Evolutionary conservation across 805 yeast genomes (phyloP).

Genomic region (Candida lessepsii): DNA sequence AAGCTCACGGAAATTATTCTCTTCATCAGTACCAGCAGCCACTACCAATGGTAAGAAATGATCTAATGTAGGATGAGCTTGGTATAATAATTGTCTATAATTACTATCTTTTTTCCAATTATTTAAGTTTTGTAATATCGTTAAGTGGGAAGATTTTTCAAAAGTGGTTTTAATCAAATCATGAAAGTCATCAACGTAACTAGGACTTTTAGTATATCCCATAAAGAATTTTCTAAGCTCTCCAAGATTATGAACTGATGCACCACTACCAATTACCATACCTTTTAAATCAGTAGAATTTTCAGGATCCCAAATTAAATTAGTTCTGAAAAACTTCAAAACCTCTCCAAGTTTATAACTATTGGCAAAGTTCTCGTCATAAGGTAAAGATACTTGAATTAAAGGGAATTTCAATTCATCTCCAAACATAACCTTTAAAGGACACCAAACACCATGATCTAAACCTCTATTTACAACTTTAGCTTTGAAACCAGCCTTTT

Average conservation of each 20-base stretch:
- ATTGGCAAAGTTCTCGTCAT: conserved; percentile 37
- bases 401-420: conserved; percentile 45
- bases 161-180: conserved; percentile 38
- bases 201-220: conserved; percentile 32
- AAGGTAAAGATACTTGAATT: conserved; percentile 49
- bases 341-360: conserved; percentile 57
- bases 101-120: conserved; percentile 15
- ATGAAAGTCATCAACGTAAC: conserved; percentile 57
- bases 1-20: conserved; percentile 40
- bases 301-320: conserved; percentile 33
- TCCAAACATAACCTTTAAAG: conserved; percentile 65
- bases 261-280: conserved; percentile 64
- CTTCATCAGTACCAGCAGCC: conserved; percentile 54
- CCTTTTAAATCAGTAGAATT: conserved; percentile 28
- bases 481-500: conserved; percentile 43
- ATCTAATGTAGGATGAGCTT: conserved; percentile 76
- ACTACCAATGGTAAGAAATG: conserved; percentile 70
- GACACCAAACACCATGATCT: conserved; percentile 86
- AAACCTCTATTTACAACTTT: conserved; percentile 57
- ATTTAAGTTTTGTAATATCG: conserved; percentile 14
- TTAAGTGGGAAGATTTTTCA: conserved; percentile 13
- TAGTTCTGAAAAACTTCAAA: conserved; percentile 49
- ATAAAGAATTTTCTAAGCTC: conserved; percentile 41
- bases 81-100: conserved; percentile 32
- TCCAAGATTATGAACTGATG: conserved; percentile 74